Base-by-base conservation (phyloP, 805 yeast species). In the Metschnikowia borealis region DNA sequence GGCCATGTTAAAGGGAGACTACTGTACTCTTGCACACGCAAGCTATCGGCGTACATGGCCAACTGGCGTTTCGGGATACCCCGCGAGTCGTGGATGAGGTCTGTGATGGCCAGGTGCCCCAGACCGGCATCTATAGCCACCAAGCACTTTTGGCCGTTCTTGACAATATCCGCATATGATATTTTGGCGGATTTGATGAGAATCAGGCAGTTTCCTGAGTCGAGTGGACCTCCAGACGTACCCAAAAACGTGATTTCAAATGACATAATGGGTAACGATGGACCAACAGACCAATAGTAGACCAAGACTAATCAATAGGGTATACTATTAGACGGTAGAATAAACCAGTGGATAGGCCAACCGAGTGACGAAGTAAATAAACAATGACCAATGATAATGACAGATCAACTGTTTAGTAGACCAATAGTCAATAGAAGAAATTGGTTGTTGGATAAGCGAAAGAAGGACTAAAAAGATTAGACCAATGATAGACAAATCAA, bases 201-300 rank as follows among this genome's bases (percentile, higher is more conserved):
- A 52, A 83, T 78, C 2, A 88, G 75, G 55, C 92, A 88, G 3
- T 86, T 87, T 15, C 75, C 69, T 6, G 83, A 79, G 32, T 87
- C 94, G 11, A 83, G 62, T 0, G 96, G 96, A 2, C 97, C 97
- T 6, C 97, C 97, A 2, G 88, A 79, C 21, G 87, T 79, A 6
- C 97, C 97, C 54, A 87, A 67, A 23, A 85, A 78, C 1, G 86
- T 81, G 17, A 87, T 57, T 53, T 85, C 87, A 61, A 84, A 84
- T 29, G 63, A 55, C 73, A 68, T 66, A 15, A 6, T 10, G 11
- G 42, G 5, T 10, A 7, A 7, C 6, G 26, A 23, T 23, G 26
- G 26, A 23, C 10, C 29, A 26, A 26, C 8, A 10, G 11, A 26
- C 29, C 11, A 26, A 11, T 26, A 26, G 26, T 21, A 21, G 26